phyloP scores from a whole-genome alignment of 2,329 filamentous ascomycete genomes.

The Colletotrichum viniferum region DNA sequence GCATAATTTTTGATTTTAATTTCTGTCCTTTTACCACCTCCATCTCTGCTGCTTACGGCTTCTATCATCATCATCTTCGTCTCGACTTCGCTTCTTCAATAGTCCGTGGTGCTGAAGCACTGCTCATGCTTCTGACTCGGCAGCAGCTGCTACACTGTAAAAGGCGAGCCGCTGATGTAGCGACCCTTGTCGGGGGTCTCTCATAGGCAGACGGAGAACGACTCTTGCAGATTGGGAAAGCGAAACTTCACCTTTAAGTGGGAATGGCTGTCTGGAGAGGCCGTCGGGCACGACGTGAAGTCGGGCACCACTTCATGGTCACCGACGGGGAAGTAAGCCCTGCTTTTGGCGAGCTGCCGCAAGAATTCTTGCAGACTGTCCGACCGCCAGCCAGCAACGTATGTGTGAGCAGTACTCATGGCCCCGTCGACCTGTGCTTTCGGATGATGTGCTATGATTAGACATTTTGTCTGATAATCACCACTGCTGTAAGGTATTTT shows the following conservation, averaged over 20 bases:
- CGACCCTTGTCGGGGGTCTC: background rate
- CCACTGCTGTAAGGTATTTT: background rate
- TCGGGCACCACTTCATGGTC: background rate
- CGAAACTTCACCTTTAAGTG: background rate
- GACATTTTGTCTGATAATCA: background rate
- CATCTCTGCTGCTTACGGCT: background rate
- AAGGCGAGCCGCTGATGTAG: background rate
- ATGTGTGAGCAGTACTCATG: too few relatives aligned
- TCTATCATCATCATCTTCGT: background rate
- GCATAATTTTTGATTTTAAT: too few relatives aligned
- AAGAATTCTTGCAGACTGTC: background rate
- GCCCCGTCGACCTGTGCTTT: background rate
- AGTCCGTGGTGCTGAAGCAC: background rate
- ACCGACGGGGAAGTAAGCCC: background rate
- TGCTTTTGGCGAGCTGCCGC: background rate
- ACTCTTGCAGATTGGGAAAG: background rate
- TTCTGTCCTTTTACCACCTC: background rate
- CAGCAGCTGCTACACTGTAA: background rate
- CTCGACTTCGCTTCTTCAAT: background rate
- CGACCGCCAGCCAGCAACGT: too few relatives aligned
- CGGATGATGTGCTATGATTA: background rate
- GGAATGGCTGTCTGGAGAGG: background rate
- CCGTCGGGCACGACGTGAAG: background rate
- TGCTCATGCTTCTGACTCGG: background rate
- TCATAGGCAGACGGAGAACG: background rate